Conservation (phyloP, 495 filamentous ascomycete species). For the Cudoniella acicularis region DNA sequence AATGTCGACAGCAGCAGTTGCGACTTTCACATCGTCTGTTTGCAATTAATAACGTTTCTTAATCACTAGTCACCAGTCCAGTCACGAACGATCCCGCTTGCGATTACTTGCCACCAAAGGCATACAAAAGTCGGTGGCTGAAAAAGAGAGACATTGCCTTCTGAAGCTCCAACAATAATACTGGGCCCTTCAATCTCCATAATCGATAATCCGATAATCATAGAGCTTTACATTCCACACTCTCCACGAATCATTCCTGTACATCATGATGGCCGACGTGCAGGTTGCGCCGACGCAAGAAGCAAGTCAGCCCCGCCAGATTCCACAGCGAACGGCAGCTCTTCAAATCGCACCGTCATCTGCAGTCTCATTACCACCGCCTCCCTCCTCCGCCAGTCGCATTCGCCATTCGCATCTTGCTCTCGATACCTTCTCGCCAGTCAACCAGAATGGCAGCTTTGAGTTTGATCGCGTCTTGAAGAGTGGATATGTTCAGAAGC, state of each 20-base stretch:
- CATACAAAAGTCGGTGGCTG: background rate
- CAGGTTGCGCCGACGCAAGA: constrained; percentile 11
- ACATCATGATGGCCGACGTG: constrained; percentile 19
- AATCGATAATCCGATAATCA: no score
- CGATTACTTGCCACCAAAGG: background rate
- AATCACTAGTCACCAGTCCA: background rate
- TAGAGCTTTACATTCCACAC: background rate
- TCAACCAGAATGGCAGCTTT: constrained; percentile 94
- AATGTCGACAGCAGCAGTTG: background rate
- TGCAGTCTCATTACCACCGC: constrained; percentile 11
- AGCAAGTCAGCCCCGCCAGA: constrained; percentile 20
- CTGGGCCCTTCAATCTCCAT: background rate
- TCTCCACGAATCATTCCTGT: background rate
- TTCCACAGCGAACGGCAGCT: constrained; percentile 20
- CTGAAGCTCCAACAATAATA: background rate
- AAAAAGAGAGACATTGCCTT: background rate
- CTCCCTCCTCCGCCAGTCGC: constrained; percentile 14
- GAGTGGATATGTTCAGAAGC: constrained; percentile 77
- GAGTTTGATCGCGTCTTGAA: constrained; percentile 92
- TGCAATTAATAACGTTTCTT: background rate
- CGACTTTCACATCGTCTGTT: background rate
- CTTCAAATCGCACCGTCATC: constrained; percentile 17
- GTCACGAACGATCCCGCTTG: no score
- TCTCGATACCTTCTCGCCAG: constrained; percentile 65
- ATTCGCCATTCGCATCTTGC: constrained; percentile 50